These are phyloP conservation scores for Talaromyces wortmannii DNA, from an alignment of 495 filamentous ascomycete genomes.

Conservation along the genomic window DNA sequence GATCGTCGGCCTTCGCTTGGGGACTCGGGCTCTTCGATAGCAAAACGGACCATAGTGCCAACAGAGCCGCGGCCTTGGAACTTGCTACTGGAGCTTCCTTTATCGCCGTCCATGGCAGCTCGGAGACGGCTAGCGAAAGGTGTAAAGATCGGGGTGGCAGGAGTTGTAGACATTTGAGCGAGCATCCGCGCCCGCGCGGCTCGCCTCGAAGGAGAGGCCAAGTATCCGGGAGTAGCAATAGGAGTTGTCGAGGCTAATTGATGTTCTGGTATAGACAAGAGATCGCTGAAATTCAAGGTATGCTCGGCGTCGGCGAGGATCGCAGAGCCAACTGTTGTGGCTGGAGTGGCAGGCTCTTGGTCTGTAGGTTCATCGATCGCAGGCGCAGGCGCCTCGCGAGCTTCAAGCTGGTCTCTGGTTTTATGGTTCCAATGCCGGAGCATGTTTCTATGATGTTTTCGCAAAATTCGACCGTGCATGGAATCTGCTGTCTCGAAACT, in stretches of 20 bases:
- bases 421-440: constrained; percentile 54
- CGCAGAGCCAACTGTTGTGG: constrained; percentile 1
- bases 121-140: constrained; percentile 40
- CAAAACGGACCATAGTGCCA: constrained; percentile 36
- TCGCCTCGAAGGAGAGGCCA: constrained; percentile 52
- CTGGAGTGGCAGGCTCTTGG: constrained; percentile 2
- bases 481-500: constrained; percentile 41
- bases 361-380: constrained; percentile 4
- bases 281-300: constrained; percentile 40
- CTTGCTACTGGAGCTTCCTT: constrained; percentile 18
- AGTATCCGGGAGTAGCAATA: constrained; percentile 43
- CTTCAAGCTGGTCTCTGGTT: constrained; percentile 29
- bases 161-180: constrained; percentile 45
- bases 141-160: constrained; percentile 37
- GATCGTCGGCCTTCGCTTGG: constrained; percentile 33
- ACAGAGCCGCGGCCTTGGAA: constrained; percentile 28
- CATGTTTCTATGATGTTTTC: constrained; percentile 47
- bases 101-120: constrained; percentile 18
- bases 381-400: constrained; percentile 28
- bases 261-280: constrained; percentile 26
- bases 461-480: constrained; percentile 49
- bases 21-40: constrained; percentile 37
- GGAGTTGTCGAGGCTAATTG: constrained; percentile 31
- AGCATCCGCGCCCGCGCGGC: constrained; percentile 44
- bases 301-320: constrained; percentile 3